A percentile compares a stretch with the other conserved stretches of the same genome.
Evolutionary conservation across 345 rosid genomes (phyloP).

Genomic region (Streptanthus diversifolius): DNA sequence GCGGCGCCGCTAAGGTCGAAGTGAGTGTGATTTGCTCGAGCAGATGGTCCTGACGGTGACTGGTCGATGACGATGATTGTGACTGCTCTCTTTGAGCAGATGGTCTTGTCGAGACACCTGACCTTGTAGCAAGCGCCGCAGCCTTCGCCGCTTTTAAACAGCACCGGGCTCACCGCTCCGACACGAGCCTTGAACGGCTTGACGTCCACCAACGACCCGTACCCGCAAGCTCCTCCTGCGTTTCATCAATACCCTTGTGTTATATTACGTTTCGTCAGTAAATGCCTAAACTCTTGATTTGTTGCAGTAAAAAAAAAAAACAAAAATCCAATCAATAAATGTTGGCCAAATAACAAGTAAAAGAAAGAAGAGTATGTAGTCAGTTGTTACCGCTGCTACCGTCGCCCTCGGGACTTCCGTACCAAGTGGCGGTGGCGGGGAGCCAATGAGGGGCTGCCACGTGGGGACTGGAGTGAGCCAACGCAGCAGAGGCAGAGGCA

Average conservation of each 20-base stretch:
- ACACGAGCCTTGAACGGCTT: conserved; percentile 81
- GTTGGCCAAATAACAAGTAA: not conserved
- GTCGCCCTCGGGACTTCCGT: conserved; percentile 95
- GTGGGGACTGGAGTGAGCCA: conserved; percentile 28
- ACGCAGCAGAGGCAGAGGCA: not conserved
- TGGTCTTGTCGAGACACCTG: conserved; percentile 61
- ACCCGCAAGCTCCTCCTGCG: conserved; percentile 97
- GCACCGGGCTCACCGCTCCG: conserved; percentile 82
- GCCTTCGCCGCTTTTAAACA: conserved; percentile 85
- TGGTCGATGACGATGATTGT: conserved; percentile 92
- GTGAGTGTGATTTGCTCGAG: conserved; percentile 56
- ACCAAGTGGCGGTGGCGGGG: conserved; percentile 97
- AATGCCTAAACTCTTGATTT: not conserved
- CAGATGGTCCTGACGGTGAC: conserved; percentile 67
- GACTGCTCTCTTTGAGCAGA: conserved; percentile 78
- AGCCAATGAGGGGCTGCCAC: conserved; percentile 52
- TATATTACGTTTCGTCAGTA: not conserved
- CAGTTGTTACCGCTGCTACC: conserved; percentile 73
- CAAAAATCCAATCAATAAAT: not conserved
- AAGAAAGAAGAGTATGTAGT: not conserved
- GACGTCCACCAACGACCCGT: conserved; percentile 83
- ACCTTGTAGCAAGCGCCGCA: conserved; percentile 95
- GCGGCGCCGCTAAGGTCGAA: conserved; percentile 98
- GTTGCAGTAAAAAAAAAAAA: not conserved
- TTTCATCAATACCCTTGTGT: not conserved